Percentiles rank a stretch among this genome's conserved stretches.
These are phyloP conservation scores for Backusella luteola DNA, from an alignment of 192 early-diverging fungal genomes.

Conservation along the genomic window DNA sequence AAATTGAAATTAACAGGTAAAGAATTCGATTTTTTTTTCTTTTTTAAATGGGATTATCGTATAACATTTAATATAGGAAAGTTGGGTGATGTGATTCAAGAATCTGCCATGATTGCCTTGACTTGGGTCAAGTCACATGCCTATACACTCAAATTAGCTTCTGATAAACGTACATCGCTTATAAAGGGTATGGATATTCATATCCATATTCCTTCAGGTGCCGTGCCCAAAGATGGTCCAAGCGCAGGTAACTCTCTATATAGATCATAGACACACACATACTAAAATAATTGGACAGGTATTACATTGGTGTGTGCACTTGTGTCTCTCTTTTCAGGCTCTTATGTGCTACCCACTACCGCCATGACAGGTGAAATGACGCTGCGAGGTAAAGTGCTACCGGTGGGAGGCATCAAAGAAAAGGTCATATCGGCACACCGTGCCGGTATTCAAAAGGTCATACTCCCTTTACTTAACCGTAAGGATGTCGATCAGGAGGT, in stretches of 20 bases:
- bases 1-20: slow-evolving; percentile 59
- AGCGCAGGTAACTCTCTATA: slow-evolving; percentile 43
- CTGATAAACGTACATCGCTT: slow-evolving; percentile 36
- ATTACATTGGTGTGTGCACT: slow-evolving; percentile 76
- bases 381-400: slow-evolving; percentile 74
- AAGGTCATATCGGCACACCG: slow-evolving; percentile 83
- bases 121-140: slow-evolving; percentile 77
- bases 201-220: slow-evolving; percentile 84
- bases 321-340: slow-evolving; percentile 71
- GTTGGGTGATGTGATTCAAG: slow-evolving; percentile 84
- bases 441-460: slow-evolving; percentile 66
- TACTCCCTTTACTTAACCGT: slow-evolving; percentile 67
- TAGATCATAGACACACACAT: background rate
- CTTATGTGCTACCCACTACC: slow-evolving; percentile 49
- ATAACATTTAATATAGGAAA: slow-evolving; percentile 30
- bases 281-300: slow-evolving; percentile 10
- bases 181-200: slow-evolving; percentile 72
- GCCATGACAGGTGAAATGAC: slow-evolving; percentile 91
- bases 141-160: slow-evolving; percentile 50
- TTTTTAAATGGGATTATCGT: too few relatives aligned
- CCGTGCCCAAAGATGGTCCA: slow-evolving; percentile 82
- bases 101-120: slow-evolving; percentile 73
- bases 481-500: slow-evolving; percentile 74
- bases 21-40: too few relatives aligned
- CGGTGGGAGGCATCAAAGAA: slow-evolving; percentile 87